Base-by-base conservation (phyloP, 352 stramenopile species). In the Blastocystis hominis region DNA sequence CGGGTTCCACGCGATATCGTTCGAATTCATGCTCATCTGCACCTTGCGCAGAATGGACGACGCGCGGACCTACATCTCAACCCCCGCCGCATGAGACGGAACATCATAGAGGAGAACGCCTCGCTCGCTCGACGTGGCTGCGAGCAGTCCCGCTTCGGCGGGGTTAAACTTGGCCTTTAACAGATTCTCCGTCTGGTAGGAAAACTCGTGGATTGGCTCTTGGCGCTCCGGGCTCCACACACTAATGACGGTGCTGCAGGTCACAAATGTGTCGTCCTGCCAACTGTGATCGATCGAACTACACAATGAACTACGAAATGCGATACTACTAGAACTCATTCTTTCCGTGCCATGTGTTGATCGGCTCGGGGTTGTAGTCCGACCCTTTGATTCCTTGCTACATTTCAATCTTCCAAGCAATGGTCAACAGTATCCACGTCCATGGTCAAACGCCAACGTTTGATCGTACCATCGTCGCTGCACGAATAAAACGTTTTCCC, bases 1-100 rank as follows among this genome's bases (percentile, higher is more conserved):
- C 36, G 97, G 97, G 92, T 99, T 99, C 97, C 97, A 99, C 86
- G 97, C 96, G 20, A 99, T 89, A 86, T 94, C 95, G 89, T 99
- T 99, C 47, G 92, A 96, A 80, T 93, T 94, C 96, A 98, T 99
- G 75, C 89, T 76, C 63, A 96, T 84, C 36, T 98, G 91, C 80
- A 97, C 94, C 92, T 99, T 98, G 90, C 96, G 94, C 91, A 99
- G 93, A 10, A 95, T 95, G 9, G 93, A 94, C 55, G 93, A 91
- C 70, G 94, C 90, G 42, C 94, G 93, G 36, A 94, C 61, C 62
- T 72, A 72, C 13, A 72, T 42, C 13, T 13, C 42, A 72, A 30
- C n/a, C 36, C 42, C 13, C 36, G n/a, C 62, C 0, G 20, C 36
- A 63, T 42, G 13, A 80, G 69, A 30, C 24, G 24, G 24, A 6